Conservation (phyloP, 2,329 filamentous ascomycete species). For the Anthostomella pinea region DNA sequence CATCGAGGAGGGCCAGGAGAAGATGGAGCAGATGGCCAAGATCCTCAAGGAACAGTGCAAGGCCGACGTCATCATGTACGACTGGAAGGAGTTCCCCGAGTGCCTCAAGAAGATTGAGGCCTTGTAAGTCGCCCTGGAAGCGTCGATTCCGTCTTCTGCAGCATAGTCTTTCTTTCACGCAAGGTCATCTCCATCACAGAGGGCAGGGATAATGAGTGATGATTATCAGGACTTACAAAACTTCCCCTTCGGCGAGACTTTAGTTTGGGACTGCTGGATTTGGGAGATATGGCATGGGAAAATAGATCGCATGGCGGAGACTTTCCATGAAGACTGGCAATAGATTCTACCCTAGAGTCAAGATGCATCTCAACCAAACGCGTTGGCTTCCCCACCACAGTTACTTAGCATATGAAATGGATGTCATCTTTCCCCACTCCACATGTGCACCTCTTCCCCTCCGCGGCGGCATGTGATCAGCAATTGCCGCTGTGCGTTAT, state of each 20-base stretch:
- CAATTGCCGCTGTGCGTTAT: too few relatives aligned
- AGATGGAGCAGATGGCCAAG: constrained; percentile 56
- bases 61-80: constrained; percentile 48
- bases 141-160: not conserved
- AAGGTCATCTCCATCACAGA: not conserved
- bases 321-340: constrained; percentile 2
- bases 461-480: too few relatives aligned
- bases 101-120: constrained; percentile 36
- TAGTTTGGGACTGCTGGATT: too few relatives aligned
- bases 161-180: not conserved
- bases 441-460: too few relatives aligned
- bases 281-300: too few relatives aligned
- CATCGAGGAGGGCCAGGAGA: constrained; percentile 41
- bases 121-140: constrained; percentile 24
- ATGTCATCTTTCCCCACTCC: too few relatives aligned
- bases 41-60: constrained; percentile 48
- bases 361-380: constrained; percentile 12
- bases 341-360: not conserved
- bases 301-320: too few relatives aligned
- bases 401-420: too few relatives aligned
- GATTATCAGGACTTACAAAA: constrained; percentile 13
- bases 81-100: constrained; percentile 42
- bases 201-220: constrained; percentile 16
- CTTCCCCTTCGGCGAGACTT: constrained; percentile 9
- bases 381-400: constrained; percentile 3